Base-by-base conservation (phyloP, 768 basidiomycete species). In the Hericium rajendrae region DNA sequence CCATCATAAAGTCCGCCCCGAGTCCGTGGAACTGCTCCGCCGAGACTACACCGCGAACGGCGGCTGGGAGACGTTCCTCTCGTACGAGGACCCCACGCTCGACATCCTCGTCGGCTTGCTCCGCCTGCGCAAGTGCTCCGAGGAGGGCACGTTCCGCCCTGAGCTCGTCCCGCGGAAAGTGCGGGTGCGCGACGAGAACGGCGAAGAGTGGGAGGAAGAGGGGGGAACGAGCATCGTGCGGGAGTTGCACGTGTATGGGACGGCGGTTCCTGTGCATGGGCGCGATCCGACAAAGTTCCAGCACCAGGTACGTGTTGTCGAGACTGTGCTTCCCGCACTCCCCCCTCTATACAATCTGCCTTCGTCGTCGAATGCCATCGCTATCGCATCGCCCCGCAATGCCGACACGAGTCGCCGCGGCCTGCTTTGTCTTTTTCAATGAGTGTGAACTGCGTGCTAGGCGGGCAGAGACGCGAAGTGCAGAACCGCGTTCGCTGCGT, bases 21-120 rank as follows among this genome's bases (percentile, higher is more conserved):
- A 95, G 69, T 88, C 91, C 15, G 89, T 97, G 53, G 97, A 99
- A 71, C 84, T 99, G 4, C 83, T 99, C 38, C 82, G 97, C 57
- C 80, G 97, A 41, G 97, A 99, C 69, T 99, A 99, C 70, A 76
- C 88, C 3, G 97, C 97, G 32, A 99, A 98, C 67, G 95, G 94
- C 6, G 94, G 97, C 49, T 99, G 97, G 97, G 97, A 99, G 74
- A 98, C 97, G 1, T 99, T 99, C 81, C 74, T 99, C 5, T 95
- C 94, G 28, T 99, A 98, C 68, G 97, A 99, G 73, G 97, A 99
- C 69, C 95, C 97, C 6, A 93, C 94, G 71, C 84, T 83, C 55
- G 97, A 99, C 66, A 98, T 99, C 69, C 83, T 99, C 48, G 84
- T 99, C 59, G 97, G 97, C 20, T 73, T 99, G 28, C 77, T 99